A percentile compares a stretch with the other conserved stretches of the same genome.
Evolutionary conservation across 1,284 basidiomycete species (phyloP).

Genomic region (Neotropicomus parvogracilis): DNA sequence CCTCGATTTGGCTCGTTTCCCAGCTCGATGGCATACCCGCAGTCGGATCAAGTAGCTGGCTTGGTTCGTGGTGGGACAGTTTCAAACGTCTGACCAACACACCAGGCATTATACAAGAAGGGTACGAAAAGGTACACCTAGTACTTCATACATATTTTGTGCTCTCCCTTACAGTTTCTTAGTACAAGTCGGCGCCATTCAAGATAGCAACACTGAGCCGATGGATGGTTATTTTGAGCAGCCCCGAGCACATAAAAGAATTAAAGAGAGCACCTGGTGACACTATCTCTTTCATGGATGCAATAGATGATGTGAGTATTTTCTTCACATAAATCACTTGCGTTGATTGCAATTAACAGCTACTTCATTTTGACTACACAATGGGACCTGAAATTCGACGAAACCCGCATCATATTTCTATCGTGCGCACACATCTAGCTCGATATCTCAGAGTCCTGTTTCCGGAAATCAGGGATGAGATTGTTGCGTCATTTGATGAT

Average conservation of each 20-base stretch:
- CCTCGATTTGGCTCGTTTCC: background rate
- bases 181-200: constrained; percentile 2
- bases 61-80: background rate
- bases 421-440: background rate
- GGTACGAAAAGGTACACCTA: background rate
- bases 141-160: too few relatives aligned
- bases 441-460: background rate
- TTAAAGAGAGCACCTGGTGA: background rate
- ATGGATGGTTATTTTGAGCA: background rate
- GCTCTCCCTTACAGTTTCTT: background rate
- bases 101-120: background rate
- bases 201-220: background rate
- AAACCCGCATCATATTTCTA: background rate
- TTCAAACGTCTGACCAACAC: background rate
- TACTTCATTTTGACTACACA: background rate
- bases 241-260: background rate
- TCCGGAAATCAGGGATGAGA: background rate
- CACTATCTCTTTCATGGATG: background rate
- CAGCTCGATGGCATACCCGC: constrained; percentile 1
- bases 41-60: background rate
- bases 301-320: background rate
- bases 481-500: background rate
- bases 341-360: background rate
- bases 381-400: background rate
- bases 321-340: background rate